phyloP scores from a whole-genome alignment of 116 monocot genomes.

The Dioscorea cayenensis region DNA sequence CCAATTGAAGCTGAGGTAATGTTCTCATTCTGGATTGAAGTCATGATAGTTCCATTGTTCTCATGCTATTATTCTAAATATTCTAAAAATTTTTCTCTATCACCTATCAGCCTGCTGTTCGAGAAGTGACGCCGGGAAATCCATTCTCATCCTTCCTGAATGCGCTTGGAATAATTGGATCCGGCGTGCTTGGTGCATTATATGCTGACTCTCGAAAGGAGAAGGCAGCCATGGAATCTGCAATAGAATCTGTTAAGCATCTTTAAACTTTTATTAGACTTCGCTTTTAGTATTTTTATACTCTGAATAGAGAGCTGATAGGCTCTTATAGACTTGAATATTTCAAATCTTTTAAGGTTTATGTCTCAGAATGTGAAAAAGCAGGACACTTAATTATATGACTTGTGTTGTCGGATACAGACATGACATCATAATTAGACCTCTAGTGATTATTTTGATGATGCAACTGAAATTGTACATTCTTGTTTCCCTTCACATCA shows the following conservation, averaged over 20 bases:
- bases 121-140: slow-evolving; percentile 25
- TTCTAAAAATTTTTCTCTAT: slow-evolving; percentile 14
- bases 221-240: slow-evolving; percentile 46
- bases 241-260: slow-evolving; percentile 52
- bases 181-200: slow-evolving; percentile 71
- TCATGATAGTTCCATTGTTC: background rate
- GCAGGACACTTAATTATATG: no score
- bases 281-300: background rate
- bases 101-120: slow-evolving; percentile 19
- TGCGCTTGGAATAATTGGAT: slow-evolving; percentile 53
- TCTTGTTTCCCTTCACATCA: no score
- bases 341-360: no score
- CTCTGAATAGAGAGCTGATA: background rate
- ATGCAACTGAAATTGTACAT: no score
- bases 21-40: background rate
- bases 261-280: slow-evolving; percentile 15
- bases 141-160: slow-evolving; percentile 37
- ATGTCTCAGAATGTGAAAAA: no score
- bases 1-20: slow-evolving; percentile 10
- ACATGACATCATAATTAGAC: no score
- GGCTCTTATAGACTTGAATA: no score
- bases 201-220: slow-evolving; percentile 57
- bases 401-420: no score
- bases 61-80: background rate
- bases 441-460: no score